Base-by-base conservation (phyloP, 495 filamentous ascomycete genomes). In the Xylaria acuta region DNA sequence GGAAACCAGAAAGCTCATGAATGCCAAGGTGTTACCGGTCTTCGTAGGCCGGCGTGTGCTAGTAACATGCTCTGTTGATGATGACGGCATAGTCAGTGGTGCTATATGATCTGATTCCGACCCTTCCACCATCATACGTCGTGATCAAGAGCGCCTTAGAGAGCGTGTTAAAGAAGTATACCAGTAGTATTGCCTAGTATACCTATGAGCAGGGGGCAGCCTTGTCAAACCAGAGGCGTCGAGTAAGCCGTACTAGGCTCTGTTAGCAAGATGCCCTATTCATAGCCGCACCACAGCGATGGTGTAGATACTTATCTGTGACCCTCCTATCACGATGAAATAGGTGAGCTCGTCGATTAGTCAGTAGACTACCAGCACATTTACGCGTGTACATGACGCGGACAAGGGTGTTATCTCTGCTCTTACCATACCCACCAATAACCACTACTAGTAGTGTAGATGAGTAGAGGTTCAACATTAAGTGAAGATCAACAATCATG, bases 91-190 rank as follows among this genome's bases (percentile, higher is more conserved):
- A 22, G 25, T 9, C 7, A 43, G 65, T 67, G 65, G 65, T 67
- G 65, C 65, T 67, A 67, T 67, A 67, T 67, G 56, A 70, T 70
- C 54, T 53, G 60, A 62, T 64, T 64, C 18, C 40, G 11, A 38
- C 41, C 41, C 47, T 3, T 51, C 59, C 49, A 49, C 22, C 20
- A 64, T 70, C 54, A 22, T 64, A 60, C n/a, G 60, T 70, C 45
- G 40, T 70, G 68, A 36, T 30, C 41, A 25, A 51, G 22, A 41
- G 12, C 40, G 25, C 32, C 41, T 60, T 4, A 18, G 51, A 43
- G 53, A 69, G 25, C 40, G 25, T 63, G 30, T 34, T 22, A 63
- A 60, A 6, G 54, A 27, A 43, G 67, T 36, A 45, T 18, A 70
- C 40, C 36, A 14, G 41, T n/a, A 25, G 56, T 22, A 47, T 27